Conservation (phyloP, 257 asterid species). For the Schizonepeta tenuifolia region DNA sequence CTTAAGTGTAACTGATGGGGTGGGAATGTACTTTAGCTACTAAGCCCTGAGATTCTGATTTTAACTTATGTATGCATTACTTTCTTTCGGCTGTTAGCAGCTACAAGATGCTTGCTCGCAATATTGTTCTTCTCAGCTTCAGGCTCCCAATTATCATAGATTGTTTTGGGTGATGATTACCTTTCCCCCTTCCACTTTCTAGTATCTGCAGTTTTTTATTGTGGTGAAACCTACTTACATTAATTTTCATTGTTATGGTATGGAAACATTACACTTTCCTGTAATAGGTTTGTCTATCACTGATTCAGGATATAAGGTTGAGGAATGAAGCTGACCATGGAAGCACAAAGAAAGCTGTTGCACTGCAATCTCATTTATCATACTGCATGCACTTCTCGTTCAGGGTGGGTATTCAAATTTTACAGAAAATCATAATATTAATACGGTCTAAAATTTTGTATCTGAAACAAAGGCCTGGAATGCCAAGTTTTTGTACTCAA, state of each 20-base stretch:
- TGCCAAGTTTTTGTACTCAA: constrained; percentile 9
- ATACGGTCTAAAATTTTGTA: constrained; percentile 4
- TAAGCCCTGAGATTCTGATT: too few relatives aligned
- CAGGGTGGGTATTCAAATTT: constrained; percentile 66
- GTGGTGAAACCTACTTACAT: background rate
- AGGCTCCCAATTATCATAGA: too few relatives aligned
- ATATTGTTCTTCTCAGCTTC: constrained; percentile 13
- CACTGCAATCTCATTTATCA: constrained; percentile 82
- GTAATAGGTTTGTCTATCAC: constrained; percentile 31
- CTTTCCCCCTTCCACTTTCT: too few relatives aligned
- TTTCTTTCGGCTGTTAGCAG: too few relatives aligned
- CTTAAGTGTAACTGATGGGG: too few relatives aligned
- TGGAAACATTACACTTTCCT: constrained; percentile 22
- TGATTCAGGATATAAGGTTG: constrained; percentile 76
- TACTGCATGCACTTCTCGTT: constrained; percentile 80
- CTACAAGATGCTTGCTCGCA: background rate
- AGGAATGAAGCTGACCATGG: constrained; percentile 73
- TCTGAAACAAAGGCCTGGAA: constrained; percentile 1
- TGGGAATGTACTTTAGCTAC: too few relatives aligned
- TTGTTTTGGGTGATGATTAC: constrained; percentile 21
- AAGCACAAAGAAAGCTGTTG: constrained; percentile 48
- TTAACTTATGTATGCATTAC: too few relatives aligned
- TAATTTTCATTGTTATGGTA: constrained; percentile 2
- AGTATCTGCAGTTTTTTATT: background rate
- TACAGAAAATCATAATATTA: background rate